Conservation (phyloP, 108 stramenopile species). For the Fragilariopsis cylindrus region DNA sequence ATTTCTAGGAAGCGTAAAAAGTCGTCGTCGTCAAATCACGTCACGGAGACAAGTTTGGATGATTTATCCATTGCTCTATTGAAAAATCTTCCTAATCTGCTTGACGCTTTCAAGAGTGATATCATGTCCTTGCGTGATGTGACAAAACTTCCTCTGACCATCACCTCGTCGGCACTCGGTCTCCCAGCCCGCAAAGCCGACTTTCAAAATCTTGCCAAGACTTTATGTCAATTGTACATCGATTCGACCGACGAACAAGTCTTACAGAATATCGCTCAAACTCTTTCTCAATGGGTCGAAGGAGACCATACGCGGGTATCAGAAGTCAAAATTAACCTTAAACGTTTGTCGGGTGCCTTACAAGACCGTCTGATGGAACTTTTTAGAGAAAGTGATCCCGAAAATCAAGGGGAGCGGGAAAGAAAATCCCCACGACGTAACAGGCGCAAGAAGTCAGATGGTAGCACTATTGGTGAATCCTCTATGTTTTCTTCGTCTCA, state of each 20-base stretch:
- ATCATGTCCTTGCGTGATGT: slow-evolving; percentile 56
- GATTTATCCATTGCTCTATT: slow-evolving; percentile 66
- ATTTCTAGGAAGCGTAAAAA: slow-evolving; percentile 8
- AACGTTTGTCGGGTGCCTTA: slow-evolving; percentile 47
- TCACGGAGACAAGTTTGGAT: slow-evolving; percentile 44
- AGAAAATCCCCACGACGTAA: not conserved
- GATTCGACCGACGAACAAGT: slow-evolving; percentile 64
- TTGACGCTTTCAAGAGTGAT: slow-evolving; percentile 78
- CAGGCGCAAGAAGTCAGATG: slow-evolving; percentile 9
- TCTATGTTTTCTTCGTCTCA: slow-evolving; percentile 11
- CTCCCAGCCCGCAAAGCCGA: slow-evolving; percentile 74
- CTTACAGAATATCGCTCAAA: slow-evolving; percentile 54
- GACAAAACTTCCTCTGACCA: slow-evolving; percentile 64
- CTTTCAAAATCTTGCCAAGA: slow-evolving; percentile 62
- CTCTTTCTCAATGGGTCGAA: slow-evolving; percentile 53
- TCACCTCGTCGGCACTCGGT: slow-evolving; percentile 68
- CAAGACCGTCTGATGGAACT: slow-evolving; percentile 61
- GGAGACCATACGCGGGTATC: slow-evolving; percentile 65
- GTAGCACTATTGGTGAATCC: slow-evolving; percentile 16
- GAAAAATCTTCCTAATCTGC: slow-evolving; percentile 66
- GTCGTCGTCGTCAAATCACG: slow-evolving; percentile 1
- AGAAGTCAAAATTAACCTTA: slow-evolving; percentile 67
- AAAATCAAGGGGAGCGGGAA: not conserved
- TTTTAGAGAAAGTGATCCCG: slow-evolving; percentile 36
- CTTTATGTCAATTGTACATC: slow-evolving; percentile 59